phyloP scores from a whole-genome alignment of 1,284 basidiomycete genomes.

The Ustilago curta region DNA sequence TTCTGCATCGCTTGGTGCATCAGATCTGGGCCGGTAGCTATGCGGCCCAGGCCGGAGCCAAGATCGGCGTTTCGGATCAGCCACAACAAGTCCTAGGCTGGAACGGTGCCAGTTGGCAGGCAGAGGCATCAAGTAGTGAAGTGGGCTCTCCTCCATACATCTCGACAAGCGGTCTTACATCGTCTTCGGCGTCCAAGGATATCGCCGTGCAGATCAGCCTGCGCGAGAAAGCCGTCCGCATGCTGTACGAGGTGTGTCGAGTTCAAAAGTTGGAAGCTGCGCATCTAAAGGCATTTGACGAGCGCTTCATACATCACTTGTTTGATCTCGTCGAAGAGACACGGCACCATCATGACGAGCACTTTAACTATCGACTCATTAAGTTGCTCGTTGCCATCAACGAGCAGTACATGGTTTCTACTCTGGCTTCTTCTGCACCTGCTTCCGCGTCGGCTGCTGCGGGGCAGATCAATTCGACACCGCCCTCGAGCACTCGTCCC shows the following conservation, averaged over 20 bases:
- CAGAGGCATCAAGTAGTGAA: neutral
- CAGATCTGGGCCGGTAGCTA: conserved; percentile 68
- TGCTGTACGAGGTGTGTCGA: conserved; percentile 58
- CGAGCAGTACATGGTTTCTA: conserved; percentile 96
- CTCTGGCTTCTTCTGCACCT: conserved; percentile 70
- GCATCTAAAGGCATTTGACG: conserved; percentile 73
- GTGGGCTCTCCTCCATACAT: neutral
- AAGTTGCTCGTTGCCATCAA: conserved; percentile 77
- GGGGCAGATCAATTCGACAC: conserved; percentile 28
- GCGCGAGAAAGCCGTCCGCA: conserved; percentile 70
- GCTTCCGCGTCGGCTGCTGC: conserved; percentile 24
- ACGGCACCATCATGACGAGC: conserved; percentile 84
- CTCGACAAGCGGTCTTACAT: conserved; percentile 3
- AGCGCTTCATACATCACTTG: conserved; percentile 86
- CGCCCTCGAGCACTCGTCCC: conserved; percentile 11
- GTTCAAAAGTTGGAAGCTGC: conserved; percentile 56
- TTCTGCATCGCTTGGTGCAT: conserved; percentile 63
- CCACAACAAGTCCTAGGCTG: conserved; percentile 6
- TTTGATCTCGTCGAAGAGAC: conserved; percentile 96
- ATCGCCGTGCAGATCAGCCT: conserved; percentile 55
- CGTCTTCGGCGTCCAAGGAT: conserved; percentile 38
- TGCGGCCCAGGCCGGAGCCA: conserved; percentile 60
- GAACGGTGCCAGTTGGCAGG: conserved; percentile 26
- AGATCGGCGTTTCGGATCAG: conserved; percentile 41
- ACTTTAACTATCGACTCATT: conserved; percentile 56